These are phyloP conservation scores for Sporisorium iseilematis-ciliati DNA, from an alignment of 1,284 basidiomycete genomes.

Conservation along the genomic window DNA sequence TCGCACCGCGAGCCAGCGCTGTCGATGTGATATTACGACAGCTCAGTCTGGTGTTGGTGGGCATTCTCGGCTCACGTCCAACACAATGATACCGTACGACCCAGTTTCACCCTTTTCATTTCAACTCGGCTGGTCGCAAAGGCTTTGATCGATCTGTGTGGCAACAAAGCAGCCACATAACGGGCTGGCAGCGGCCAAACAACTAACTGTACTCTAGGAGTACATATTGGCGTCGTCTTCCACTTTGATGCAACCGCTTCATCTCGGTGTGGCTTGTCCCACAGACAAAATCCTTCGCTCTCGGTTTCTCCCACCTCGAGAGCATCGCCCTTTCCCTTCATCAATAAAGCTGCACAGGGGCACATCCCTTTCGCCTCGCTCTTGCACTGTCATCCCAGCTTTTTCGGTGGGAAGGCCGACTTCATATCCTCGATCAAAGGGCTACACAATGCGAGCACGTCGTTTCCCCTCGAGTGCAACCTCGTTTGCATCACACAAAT, in stretches of 20 bases:
- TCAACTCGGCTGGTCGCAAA: neutral
- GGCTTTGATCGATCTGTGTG: neutral
- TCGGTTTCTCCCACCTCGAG: constrained; percentile 21
- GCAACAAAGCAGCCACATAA: neutral
- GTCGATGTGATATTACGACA: neutral
- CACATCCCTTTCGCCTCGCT: neutral
- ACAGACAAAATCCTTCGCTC: constrained; percentile 11
- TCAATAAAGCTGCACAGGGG: constrained; percentile 10
- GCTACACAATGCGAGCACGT: constrained; percentile 1
- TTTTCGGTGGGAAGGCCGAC: neutral
- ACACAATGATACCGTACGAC: no score
- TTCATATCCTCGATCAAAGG: constrained; percentile 4
- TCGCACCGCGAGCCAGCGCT: no score
- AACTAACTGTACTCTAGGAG: no score
- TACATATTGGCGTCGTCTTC: constrained; percentile 5
- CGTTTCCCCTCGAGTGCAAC: constrained; percentile 1
- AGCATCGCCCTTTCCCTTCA: neutral
- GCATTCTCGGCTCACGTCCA: neutral
- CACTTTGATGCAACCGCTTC: constrained; percentile 10
- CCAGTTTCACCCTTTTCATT: neutral
- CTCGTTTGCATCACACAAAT: constrained; percentile 11
- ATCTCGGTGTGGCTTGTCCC: constrained; percentile 23
- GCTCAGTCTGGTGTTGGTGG: constrained; percentile 3
- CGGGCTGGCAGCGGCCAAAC: neutral
- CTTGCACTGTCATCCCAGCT: neutral